A percentile compares a stretch with the other conserved stretches of the same genome.
These are phyloP conservation scores for Lolium perenne DNA, from an alignment of 176 grass and related monocot genomes.

Conservation along the genomic window DNA sequence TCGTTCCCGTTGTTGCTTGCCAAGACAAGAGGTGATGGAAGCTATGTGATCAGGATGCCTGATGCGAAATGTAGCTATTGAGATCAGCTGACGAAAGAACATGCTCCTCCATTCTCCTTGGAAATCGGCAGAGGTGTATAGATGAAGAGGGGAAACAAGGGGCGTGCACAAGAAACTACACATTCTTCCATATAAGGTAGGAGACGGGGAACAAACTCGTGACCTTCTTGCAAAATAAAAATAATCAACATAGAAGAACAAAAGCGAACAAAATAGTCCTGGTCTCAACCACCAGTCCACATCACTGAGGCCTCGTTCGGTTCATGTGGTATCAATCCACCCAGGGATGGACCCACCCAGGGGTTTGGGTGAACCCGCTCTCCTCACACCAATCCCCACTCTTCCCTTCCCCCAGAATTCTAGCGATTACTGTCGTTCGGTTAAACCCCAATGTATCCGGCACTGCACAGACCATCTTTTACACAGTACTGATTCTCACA, in stretches of 20 bases:
- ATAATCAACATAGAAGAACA: not conserved
- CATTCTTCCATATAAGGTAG: constrained; percentile 20
- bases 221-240: constrained; percentile 24
- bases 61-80: not conserved
- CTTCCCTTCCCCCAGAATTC: too few relatives aligned
- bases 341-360: too few relatives aligned
- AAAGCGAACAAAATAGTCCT: not conserved
- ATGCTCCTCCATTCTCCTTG: not conserved
- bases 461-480: too few relatives aligned
- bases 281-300: not conserved
- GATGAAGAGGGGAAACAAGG: constrained; percentile 11
- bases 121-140: not conserved
- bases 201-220: constrained; percentile 29
- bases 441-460: too few relatives aligned
- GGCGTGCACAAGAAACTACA: constrained; percentile 18
- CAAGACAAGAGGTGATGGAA: not conserved
- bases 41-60: not conserved
- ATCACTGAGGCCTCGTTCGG: too few relatives aligned
- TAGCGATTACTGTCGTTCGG: too few relatives aligned
- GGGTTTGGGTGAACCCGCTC: too few relatives aligned
- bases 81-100: constrained; percentile 13
- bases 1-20: not conserved
- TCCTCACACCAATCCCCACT: too few relatives aligned
- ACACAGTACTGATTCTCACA: too few relatives aligned
- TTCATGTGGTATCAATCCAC: too few relatives aligned